These are phyloP conservation scores for Rhinocladiella similis DNA, from an alignment of 2,329 filamentous ascomycete species.

Conservation along the genomic window DNA sequence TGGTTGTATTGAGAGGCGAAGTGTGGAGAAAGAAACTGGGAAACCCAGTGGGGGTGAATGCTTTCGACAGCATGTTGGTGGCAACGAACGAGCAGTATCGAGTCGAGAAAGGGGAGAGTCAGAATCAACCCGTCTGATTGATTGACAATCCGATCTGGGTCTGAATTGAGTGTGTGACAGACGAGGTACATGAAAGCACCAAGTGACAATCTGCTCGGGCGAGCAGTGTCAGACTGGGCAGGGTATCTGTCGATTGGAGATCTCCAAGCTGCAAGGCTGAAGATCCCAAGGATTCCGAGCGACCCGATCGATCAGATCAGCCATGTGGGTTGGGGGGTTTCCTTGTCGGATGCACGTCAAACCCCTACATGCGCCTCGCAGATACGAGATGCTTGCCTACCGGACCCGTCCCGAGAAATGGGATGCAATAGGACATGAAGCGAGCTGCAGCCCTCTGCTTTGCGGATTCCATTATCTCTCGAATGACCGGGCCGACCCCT, in stretches of 20 bases:
- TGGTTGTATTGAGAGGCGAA: slow-evolving; percentile 22
- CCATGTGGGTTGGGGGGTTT: too few relatives aligned
- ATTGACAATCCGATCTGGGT: too few relatives aligned
- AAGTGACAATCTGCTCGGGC: too few relatives aligned
- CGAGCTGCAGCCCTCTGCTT: too few relatives aligned
- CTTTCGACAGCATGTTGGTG: slow-evolving; percentile 10
- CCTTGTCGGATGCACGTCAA: too few relatives aligned
- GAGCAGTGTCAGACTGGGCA: too few relatives aligned
- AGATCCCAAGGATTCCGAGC: background rate
- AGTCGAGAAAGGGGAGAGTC: background rate
- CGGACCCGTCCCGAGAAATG: too few relatives aligned
- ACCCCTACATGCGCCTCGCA: background rate
- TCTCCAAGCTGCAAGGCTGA: background rate
- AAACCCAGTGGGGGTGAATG: slow-evolving; percentile 13
- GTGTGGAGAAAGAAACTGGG: slow-evolving; percentile 17
- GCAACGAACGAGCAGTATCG: background rate
- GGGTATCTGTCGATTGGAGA: background rate
- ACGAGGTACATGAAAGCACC: background rate
- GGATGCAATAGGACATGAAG: too few relatives aligned
- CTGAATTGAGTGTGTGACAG: background rate
- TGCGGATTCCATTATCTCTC: too few relatives aligned
- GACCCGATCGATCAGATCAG: background rate
- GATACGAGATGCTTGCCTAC: background rate
- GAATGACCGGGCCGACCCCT: too few relatives aligned
- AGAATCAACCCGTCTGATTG: too few relatives aligned